Evolutionary conservation across 768 basidiomycete genomes (phyloP).

Genomic region (Pleurotus giganteus): DNA sequence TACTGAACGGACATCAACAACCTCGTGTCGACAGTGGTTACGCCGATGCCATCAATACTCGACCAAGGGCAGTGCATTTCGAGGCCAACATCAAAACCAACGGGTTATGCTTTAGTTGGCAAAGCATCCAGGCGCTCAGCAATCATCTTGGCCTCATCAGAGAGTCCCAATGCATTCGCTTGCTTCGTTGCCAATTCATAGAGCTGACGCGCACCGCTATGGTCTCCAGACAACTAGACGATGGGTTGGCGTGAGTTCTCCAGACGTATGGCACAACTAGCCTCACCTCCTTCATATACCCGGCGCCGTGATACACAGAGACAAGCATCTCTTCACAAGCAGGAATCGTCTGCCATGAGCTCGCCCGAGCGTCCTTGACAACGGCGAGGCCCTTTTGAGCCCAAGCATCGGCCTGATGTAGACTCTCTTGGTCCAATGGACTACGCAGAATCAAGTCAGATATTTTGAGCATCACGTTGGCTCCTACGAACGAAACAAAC

Average conservation of each 20-base stretch:
- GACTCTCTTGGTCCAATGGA: constrained; percentile 25
- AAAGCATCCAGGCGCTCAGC: not conserved
- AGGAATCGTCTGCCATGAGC: constrained; percentile 1
- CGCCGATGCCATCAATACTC: too few species aligned
- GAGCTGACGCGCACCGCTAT: not conserved
- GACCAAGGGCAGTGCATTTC: too few species aligned
- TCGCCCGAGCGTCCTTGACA: constrained; percentile 21
- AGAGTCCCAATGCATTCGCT: not conserved
- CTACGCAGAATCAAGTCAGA: constrained; percentile 40
- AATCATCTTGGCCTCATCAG: not conserved
- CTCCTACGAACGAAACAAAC: constrained; percentile 25
- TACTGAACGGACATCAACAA: too few species aligned
- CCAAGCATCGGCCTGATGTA: constrained; percentile 59
- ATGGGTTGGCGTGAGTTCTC: not conserved
- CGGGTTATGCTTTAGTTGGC: not conserved
- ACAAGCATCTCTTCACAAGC: constrained; percentile 5
- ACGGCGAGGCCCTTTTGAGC: constrained; percentile 45
- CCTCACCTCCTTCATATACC: constrained; percentile 1
- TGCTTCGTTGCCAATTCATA: not conserved
- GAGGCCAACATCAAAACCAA: too few species aligned
- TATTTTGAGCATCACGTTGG: constrained; percentile 46
- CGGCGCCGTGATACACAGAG: constrained; percentile 3
- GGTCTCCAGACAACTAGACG: constrained; percentile 1
- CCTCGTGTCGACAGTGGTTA: too few species aligned
- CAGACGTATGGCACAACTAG: not conserved